These are phyloP conservation scores for Miamiensis avidus DNA, from an alignment of 169 alveolate species.

Conservation along the genomic window DNA sequence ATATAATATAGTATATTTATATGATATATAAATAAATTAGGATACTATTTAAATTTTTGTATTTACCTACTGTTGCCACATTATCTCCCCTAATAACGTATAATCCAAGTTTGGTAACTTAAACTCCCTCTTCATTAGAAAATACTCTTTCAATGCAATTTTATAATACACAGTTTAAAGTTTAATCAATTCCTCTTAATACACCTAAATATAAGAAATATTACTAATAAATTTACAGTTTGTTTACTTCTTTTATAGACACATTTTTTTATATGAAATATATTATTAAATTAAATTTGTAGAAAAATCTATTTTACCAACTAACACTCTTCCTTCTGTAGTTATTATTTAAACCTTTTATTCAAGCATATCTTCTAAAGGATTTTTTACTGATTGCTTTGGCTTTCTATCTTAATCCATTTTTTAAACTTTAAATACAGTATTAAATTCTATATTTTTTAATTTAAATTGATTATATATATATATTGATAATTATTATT, in stretches of 20 bases:
- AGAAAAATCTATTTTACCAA: constrained; percentile 10
- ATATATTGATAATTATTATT: neutral
- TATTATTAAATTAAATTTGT: no score
- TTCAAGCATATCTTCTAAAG: constrained; percentile 26
- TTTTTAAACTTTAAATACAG: neutral
- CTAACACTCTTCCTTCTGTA: constrained; percentile 31
- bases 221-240: neutral
- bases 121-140: constrained; percentile 20
- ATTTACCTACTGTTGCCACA: constrained; percentile 33
- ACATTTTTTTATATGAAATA: neutral
- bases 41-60: neutral
- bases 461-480: no score
- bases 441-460: no score
- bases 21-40: neutral
- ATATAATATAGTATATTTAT: neutral
- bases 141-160: constrained; percentile 33
- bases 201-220: constrained; percentile 1
- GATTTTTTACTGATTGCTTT: neutral
- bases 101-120: constrained; percentile 24
- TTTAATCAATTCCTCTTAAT: constrained; percentile 34
- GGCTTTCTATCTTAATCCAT: neutral
- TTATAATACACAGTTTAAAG: constrained; percentile 32
- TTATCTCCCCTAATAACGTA: constrained; percentile 36
- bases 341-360: constrained; percentile 29
- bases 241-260: no score